Conservation (phyloP, 1,139 yeast genomes). For the Magnusiomyces magnusii region DNA sequence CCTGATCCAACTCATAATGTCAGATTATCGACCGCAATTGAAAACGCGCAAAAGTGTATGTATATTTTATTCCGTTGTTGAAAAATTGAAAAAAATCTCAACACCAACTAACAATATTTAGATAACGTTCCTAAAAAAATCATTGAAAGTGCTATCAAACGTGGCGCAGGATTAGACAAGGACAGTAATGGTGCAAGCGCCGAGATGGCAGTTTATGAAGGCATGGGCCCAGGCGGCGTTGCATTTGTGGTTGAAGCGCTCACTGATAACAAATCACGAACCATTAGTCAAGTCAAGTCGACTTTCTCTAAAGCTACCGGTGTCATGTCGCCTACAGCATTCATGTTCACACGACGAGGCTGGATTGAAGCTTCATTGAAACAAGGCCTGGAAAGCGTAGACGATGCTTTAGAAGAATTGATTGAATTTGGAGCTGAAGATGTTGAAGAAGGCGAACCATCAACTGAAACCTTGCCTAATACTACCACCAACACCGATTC, state of each 20-base stretch:
- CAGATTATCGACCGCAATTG: slow-evolving; percentile 65
- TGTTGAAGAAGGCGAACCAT: slow-evolving; percentile 43
- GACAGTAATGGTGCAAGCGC: slow-evolving; percentile 37
- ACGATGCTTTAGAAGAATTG: slow-evolving; percentile 61
- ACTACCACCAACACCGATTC: background rate
- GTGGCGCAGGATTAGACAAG: slow-evolving; percentile 61
- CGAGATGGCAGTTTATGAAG: slow-evolving; percentile 66
- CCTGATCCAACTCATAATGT: slow-evolving; percentile 57
- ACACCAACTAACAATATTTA: slow-evolving; percentile 28
- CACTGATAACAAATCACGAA: slow-evolving; percentile 82
- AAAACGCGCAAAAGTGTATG: slow-evolving; percentile 48
- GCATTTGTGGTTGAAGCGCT: slow-evolving; percentile 76
- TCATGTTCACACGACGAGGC: slow-evolving; percentile 72
- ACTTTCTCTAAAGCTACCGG: slow-evolving; percentile 68
- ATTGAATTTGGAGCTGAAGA: slow-evolving; percentile 85
- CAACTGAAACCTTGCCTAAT: slow-evolving; percentile 13
- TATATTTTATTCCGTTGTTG: background rate
- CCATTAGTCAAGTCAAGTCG: slow-evolving; percentile 67
- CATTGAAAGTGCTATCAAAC: slow-evolving; percentile 75
- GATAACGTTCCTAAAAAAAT: slow-evolving; percentile 76
- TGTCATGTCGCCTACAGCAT: slow-evolving; percentile 60
- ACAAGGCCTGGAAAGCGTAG: slow-evolving; percentile 35
- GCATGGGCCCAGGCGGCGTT: slow-evolving; percentile 87
- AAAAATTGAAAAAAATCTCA: too few species aligned
- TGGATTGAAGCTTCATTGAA: slow-evolving; percentile 47